phyloP scores from a whole-genome alignment of 176 grass and related monocot species.

The barley (Hordeum vulgare) region DNA sequence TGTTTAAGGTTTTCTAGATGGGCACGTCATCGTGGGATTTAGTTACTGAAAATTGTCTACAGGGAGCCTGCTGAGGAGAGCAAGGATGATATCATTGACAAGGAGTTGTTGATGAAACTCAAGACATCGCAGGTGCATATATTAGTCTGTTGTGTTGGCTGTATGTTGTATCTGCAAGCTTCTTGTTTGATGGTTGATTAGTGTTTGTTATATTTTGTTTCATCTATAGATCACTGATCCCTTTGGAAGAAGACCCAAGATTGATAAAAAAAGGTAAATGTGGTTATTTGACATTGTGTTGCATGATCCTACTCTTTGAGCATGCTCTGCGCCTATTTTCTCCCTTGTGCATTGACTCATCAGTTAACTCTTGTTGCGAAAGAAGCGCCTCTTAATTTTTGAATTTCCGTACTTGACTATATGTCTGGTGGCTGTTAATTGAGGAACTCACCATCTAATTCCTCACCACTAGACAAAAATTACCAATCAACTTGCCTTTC shows the following conservation, averaged over 20 bases:
- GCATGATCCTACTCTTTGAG: neutral
- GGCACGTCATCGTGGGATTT: no score
- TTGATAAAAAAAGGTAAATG: conserved; percentile 46
- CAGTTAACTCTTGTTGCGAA: neutral
- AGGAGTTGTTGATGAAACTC: conserved; percentile 48
- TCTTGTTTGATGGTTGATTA: conserved; percentile 10
- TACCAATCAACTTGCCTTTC: neutral
- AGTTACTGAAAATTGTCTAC: neutral
- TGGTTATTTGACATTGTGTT: neutral
- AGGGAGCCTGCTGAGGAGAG: conserved; percentile 43
- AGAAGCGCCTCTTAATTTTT: neutral
- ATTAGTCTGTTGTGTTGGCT: neutral
- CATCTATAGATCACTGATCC: conserved; percentile 28
- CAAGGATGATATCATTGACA: conserved; percentile 42
- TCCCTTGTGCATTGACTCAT: neutral
- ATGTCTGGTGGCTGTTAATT: neutral
- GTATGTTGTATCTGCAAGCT: neutral
- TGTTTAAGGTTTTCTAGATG: neutral
- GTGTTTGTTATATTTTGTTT: neutral
- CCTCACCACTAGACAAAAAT: neutral
- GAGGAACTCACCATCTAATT: neutral
- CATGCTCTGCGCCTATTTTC: neutral
- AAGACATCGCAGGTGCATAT: conserved; percentile 32
- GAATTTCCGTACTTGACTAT: neutral
- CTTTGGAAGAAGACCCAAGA: conserved; percentile 28